phyloP scores from a whole-genome alignment of 441 rosid genomes.

The Syzygium malaccense region DNA sequence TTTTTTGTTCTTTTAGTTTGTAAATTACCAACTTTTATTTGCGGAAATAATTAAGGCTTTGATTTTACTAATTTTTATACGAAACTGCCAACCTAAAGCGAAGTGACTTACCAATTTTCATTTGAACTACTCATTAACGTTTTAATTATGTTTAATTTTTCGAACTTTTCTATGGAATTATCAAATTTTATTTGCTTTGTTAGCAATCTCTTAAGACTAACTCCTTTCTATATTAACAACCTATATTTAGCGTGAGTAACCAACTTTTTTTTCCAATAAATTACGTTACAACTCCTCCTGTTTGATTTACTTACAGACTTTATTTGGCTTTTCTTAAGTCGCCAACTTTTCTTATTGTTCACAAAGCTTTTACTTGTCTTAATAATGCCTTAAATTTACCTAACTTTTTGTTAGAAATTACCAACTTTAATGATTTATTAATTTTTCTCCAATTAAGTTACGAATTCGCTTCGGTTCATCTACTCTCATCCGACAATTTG shows the following conservation, averaged over 20 bases:
- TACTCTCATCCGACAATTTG: not conserved
- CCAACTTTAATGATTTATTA: not conserved
- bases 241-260: not conserved
- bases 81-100: not conserved
- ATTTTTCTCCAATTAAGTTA: not conserved
- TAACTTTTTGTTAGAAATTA: not conserved
- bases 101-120: not conserved
- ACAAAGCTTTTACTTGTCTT: not conserved
- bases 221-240: not conserved
- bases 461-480: not conserved
- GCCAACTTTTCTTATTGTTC: not conserved
- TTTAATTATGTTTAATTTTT: not conserved
- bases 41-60: not conserved
- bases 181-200: not conserved
- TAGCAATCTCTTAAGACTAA: not conserved
- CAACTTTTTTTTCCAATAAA: not conserved
- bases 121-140: not conserved
- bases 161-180: not conserved
- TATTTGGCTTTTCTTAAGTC: not conserved
- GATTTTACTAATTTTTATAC: not conserved
- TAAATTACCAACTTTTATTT: not conserved
- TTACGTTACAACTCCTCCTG: not conserved
- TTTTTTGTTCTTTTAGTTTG: not conserved
- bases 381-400: not conserved
- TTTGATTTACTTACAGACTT: not conserved